phyloP scores from a whole-genome alignment of 306 rosid genomes.

The Quercus aquifolioides region DNA sequence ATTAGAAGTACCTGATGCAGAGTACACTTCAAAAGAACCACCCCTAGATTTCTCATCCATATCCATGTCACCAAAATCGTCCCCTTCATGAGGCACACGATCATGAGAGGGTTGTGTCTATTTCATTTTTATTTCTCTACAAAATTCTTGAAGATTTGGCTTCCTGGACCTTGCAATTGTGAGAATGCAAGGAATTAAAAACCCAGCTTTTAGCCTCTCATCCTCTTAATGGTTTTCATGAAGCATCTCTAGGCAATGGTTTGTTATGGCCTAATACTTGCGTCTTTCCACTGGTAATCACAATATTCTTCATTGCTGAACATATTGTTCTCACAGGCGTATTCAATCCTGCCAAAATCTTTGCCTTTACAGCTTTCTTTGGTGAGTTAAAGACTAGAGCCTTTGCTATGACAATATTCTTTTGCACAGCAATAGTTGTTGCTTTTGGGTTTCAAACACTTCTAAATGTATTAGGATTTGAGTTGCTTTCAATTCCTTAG shows the following conservation, averaged over 20 bases:
- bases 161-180: constrained; percentile 38
- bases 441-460: constrained; percentile 67
- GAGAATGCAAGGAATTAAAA: constrained; percentile 53
- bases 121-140: too few relatives aligned
- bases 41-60: too few relatives aligned
- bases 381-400: constrained; percentile 78
- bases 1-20: too few relatives aligned
- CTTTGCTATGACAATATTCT: constrained; percentile 58
- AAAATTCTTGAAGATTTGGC: constrained; percentile 22
- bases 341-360: constrained; percentile 45
- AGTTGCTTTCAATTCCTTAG: constrained; percentile 66
- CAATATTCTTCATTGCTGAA: constrained; percentile 78
- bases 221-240: constrained; percentile 57
- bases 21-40: too few relatives aligned
- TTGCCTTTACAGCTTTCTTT: constrained; percentile 45
- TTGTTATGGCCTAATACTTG: constrained; percentile 30
- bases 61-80: too few relatives aligned
- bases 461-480: constrained; percentile 54
- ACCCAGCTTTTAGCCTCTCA: constrained; percentile 85
- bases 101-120: too few relatives aligned
- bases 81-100: too few relatives aligned
- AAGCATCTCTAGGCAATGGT: constrained; percentile 35
- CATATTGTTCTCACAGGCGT: constrained; percentile 56
- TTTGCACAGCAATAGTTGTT: constrained; percentile 40
- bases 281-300: constrained; percentile 55